These are phyloP conservation scores for Sabuloglossum arenarium DNA, from an alignment of 495 filamentous ascomycete species.

Conservation along the genomic window DNA sequence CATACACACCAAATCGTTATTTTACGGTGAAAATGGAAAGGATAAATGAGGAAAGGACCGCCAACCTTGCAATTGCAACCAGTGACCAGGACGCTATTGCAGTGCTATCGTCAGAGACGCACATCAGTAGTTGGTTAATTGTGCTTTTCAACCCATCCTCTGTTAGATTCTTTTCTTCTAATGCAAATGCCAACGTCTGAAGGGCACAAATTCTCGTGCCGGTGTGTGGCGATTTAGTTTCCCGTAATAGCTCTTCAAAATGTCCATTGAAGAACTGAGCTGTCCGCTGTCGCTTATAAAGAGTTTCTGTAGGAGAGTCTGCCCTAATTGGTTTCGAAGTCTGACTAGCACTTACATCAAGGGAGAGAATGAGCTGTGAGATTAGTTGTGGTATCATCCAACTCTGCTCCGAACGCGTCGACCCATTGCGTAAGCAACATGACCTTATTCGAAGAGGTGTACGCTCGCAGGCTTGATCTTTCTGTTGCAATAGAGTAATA, in stretches of 20 bases:
- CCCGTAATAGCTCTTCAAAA: conserved; percentile 39
- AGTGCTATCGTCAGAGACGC: conserved; percentile 34
- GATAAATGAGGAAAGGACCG: conserved; percentile 6
- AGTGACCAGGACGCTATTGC: conserved; percentile 37
- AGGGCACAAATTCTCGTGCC: conserved; percentile 42
- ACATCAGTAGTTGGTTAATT: conserved; percentile 26
- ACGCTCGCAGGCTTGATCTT: not conserved
- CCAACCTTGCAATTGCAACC: conserved; percentile 21
- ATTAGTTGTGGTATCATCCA: conserved; percentile 20
- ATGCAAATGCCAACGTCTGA: conserved; percentile 59
- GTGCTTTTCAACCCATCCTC: conserved; percentile 20
- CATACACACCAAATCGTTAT: conserved; percentile 15
- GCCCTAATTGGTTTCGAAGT: not conserved
- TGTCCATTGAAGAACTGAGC: conserved; percentile 30
- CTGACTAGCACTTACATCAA: not conserved
- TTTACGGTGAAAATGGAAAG: conserved; percentile 11
- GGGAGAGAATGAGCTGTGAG: not conserved
- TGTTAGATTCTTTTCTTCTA: conserved; percentile 22
- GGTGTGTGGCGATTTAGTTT: conserved; percentile 31
- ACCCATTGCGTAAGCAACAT: conserved; percentile 21
- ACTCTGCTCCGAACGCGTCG: conserved; percentile 25
- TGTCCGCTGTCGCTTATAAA: conserved; percentile 40
- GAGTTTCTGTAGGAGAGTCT: not conserved
- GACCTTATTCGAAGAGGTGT: not conserved
- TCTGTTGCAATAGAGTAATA: not conserved